phyloP scores from a whole-genome alignment of 306 rosid genomes.

The Inga leiocalycina region DNA sequence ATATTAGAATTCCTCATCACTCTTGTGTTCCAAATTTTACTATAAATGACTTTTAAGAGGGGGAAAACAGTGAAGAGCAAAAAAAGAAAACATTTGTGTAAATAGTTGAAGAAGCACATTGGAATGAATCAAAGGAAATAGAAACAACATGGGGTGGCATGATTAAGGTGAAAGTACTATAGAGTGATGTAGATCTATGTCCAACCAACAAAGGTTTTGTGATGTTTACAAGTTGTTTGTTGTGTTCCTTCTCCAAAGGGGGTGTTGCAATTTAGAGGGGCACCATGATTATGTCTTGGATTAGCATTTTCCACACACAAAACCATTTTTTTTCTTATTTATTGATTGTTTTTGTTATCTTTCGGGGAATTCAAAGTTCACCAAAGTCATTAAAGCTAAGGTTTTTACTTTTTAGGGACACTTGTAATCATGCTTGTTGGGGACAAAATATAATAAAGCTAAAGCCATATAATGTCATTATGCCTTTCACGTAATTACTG shows the following conservation, averaged over 20 bases:
- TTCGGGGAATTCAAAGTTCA: conserved; percentile 30
- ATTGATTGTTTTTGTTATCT: conserved; percentile 23
- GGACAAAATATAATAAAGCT: conserved; percentile 2
- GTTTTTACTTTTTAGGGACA: conserved; percentile 1
- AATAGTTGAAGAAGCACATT: background rate
- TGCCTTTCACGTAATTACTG: background rate
- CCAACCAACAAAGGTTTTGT: conserved; percentile 15
- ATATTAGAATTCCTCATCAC: too few relatives aligned
- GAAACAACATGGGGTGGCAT: background rate
- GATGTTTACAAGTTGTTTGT: conserved; percentile 19
- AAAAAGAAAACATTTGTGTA: background rate
- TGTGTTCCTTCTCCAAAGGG: conserved; percentile 4
- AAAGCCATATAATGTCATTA: background rate
- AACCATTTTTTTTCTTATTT: background rate
- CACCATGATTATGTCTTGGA: conserved; percentile 27
- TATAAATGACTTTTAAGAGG: too few relatives aligned
- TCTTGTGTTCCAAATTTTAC: too few relatives aligned
- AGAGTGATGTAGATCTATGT: conserved; percentile 12
- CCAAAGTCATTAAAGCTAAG: conserved; percentile 14
- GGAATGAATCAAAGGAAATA: background rate
- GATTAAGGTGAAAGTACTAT: background rate
- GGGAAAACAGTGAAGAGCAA: too few relatives aligned
- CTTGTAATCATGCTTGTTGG: conserved; percentile 8
- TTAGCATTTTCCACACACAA: conserved; percentile 1
- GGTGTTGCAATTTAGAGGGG: conserved; percentile 29